These are phyloP conservation scores for Taphrina populina DNA, from an alignment of 1,139 yeast genomes.

Conservation along the genomic window DNA sequence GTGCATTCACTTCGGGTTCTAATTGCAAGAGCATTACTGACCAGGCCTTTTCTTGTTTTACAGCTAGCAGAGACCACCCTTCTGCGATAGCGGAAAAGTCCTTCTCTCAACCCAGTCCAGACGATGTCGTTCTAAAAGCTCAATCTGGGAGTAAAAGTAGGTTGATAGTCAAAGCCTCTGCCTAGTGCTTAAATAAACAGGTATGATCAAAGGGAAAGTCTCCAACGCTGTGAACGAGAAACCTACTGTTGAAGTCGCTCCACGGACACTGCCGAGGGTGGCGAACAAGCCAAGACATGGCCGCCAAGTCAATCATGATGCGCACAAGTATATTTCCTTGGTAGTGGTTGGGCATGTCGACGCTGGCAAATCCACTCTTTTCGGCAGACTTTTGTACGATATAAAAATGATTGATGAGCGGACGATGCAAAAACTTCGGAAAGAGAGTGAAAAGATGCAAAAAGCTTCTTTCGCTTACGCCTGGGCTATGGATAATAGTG, in stretches of 20 bases:
- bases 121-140: conserved; percentile 58
- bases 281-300: conserved; percentile 51
- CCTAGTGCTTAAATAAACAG: background rate
- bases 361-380: conserved; percentile 93
- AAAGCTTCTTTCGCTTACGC: conserved; percentile 94
- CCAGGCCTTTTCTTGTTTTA: conserved; percentile 39
- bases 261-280: background rate
- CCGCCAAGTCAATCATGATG: conserved; percentile 45
- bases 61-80: conserved; percentile 46
- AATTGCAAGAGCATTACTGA: conserved; percentile 32
- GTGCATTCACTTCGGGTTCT: conserved; percentile 4
- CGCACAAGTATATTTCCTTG: conserved; percentile 51
- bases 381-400: conserved; percentile 85
- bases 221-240: conserved; percentile 28
- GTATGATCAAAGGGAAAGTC: background rate
- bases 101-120: conserved; percentile 77
- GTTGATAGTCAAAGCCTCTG: background rate
- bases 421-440: conserved; percentile 70
- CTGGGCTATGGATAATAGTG: conserved; percentile 96
- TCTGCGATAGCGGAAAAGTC: conserved; percentile 50
- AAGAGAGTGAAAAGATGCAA: conserved; percentile 79
- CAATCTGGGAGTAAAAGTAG: conserved; percentile 22
- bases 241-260: conserved; percentile 31
- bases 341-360: conserved; percentile 96
- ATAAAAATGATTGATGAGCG: conserved; percentile 75